A percentile compares a stretch with the other conserved stretches of the same genome.
phyloP scores from a whole-genome alignment of 345 rosid species.

The Noccaea caerulescens region DNA sequence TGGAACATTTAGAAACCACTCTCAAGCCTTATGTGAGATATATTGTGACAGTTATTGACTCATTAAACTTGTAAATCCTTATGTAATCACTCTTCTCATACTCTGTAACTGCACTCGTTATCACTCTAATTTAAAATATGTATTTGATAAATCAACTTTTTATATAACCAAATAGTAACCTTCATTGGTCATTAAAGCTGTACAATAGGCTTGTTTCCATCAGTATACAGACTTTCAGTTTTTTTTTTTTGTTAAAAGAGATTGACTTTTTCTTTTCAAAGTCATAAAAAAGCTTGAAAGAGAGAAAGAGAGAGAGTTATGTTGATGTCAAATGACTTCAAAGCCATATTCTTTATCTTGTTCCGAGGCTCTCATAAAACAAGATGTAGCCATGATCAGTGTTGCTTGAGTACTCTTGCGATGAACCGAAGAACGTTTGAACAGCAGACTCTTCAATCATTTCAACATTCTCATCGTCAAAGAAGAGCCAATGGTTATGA shows the following conservation, averaged over 20 bases:
- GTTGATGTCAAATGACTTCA: slow-evolving; percentile 41
- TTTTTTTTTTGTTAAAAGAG: neutral
- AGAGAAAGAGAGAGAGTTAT: neutral
- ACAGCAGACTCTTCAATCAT: slow-evolving; percentile 91
- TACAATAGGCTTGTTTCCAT: slow-evolving; percentile 25
- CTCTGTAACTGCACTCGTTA: slow-evolving; percentile 33
- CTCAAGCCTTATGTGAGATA: slow-evolving; percentile 23
- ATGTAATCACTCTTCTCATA: slow-evolving; percentile 21
- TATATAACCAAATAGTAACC: slow-evolving; percentile 19
- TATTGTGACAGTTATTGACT: slow-evolving; percentile 23
- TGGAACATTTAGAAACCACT: slow-evolving; percentile 26
- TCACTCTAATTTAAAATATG: slow-evolving; percentile 7
- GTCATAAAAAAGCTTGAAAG: neutral
- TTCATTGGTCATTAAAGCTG: slow-evolving; percentile 19
- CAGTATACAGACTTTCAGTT: slow-evolving; percentile 6
- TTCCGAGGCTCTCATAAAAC: slow-evolving; percentile 75
- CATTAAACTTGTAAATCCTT: slow-evolving; percentile 41
- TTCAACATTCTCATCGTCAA: slow-evolving; percentile 90
- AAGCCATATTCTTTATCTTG: slow-evolving; percentile 13
- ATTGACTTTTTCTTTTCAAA: slow-evolving; percentile 2
- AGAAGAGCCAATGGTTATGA: slow-evolving; percentile 90
- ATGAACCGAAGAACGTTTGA: slow-evolving; percentile 89
- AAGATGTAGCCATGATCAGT: slow-evolving; percentile 95
- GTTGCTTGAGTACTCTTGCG: slow-evolving; percentile 84
- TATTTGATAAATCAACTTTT: slow-evolving; percentile 8